Conservation (phyloP, 805 yeast species). For the Saccharomyces mikatae region DNA sequence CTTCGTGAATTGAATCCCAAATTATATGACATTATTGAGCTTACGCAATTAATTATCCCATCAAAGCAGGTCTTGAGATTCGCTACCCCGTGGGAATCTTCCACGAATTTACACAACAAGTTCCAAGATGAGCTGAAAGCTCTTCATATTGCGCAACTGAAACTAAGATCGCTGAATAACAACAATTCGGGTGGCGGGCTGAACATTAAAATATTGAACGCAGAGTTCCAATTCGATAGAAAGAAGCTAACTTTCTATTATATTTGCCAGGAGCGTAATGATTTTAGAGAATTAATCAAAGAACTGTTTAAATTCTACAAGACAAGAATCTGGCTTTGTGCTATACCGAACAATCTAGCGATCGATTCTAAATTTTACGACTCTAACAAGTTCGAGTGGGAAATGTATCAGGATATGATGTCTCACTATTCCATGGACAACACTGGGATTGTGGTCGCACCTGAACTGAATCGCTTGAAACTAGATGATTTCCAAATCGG, state of each 20-base stretch:
- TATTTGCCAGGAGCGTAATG: constrained; percentile 56
- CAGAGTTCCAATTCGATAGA: constrained; percentile 77
- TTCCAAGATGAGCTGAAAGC: constrained; percentile 69
- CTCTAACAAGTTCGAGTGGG: constrained; percentile 13
- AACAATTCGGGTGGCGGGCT: constrained; percentile 17
- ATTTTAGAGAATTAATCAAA: constrained; percentile 64
- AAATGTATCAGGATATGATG: constrained; percentile 31
- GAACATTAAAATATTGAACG: constrained; percentile 56
- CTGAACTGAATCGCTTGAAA: constrained; percentile 25
- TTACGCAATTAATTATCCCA: constrained; percentile 53
- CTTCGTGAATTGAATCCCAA: constrained; percentile 25
- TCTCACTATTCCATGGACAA: constrained; percentile 17
- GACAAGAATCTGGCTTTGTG: constrained; percentile 79
- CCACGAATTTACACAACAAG: constrained; percentile 50
- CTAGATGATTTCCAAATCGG: constrained; percentile 32
- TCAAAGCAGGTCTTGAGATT: constrained; percentile 71
- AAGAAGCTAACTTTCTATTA: constrained; percentile 71
- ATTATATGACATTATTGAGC: constrained; percentile 37
- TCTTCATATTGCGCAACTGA: constrained; percentile 53
- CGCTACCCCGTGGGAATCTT: constrained; percentile 63
- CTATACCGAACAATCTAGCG: constrained; percentile 39
- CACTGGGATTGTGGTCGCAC: constrained; percentile 17
- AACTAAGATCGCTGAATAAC: constrained; percentile 34
- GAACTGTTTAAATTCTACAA: constrained; percentile 70
- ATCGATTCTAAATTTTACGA: constrained; percentile 26